phyloP scores from a whole-genome alignment of 768 basidiomycete genomes.

The Suillus bovinus region DNA sequence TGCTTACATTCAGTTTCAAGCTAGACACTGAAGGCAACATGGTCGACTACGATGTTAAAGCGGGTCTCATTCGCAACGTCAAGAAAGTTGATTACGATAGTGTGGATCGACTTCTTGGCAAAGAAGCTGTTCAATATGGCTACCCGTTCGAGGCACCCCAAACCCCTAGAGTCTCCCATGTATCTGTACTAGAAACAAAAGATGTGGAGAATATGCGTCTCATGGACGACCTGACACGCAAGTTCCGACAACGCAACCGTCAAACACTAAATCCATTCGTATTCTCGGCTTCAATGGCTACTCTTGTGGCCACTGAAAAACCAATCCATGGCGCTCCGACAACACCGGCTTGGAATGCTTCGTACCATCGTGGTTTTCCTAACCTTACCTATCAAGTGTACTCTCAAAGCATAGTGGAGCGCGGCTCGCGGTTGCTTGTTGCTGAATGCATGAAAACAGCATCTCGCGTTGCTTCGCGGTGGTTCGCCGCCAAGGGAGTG shows the following conservation, averaged over 20 bases:
- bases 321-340: slow-evolving; percentile 34
- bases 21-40: slow-evolving; percentile 64
- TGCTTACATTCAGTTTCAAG: slow-evolving; percentile 80
- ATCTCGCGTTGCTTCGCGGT: slow-evolving; percentile 71
- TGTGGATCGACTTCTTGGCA: slow-evolving; percentile 56
- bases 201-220: slow-evolving; percentile 31
- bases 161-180: slow-evolving; percentile 5
- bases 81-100: slow-evolving; percentile 62
- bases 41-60: slow-evolving; percentile 64
- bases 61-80: slow-evolving; percentile 75
- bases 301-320: slow-evolving; percentile 29
- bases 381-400: slow-evolving; percentile 46
- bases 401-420: slow-evolving; percentile 21
- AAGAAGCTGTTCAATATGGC: slow-evolving; percentile 10
- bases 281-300: slow-evolving; percentile 23
- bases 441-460: slow-evolving; percentile 84
- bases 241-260: slow-evolving; percentile 26
- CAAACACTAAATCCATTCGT: slow-evolving; percentile 25
- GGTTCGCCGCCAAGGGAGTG: slow-evolving; percentile 58
- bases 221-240: slow-evolving; percentile 31
- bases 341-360: slow-evolving; percentile 27
- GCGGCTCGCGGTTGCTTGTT: slow-evolving; percentile 58
- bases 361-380: slow-evolving; percentile 52
- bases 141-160: slow-evolving; percentile 24
- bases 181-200: slow-evolving; percentile 14